Evolutionary conservation across 208 protist genomes (phyloP), one percentile per base, ranked within the genome.

Genomic region (Acanthamoeba lenticulata): DNA sequence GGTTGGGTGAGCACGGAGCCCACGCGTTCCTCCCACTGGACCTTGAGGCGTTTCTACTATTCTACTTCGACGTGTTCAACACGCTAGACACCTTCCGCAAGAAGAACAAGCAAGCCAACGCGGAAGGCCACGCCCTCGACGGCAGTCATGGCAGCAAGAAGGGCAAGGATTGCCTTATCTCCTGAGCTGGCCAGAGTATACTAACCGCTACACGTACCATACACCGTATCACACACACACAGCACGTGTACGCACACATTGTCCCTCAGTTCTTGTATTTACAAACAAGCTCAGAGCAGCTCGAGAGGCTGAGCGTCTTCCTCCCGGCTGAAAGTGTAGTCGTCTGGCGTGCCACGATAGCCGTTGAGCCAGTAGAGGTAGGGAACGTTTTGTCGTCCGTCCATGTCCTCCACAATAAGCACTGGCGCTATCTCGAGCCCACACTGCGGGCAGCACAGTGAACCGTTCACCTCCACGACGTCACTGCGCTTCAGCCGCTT

Each of bases 131-230:
- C 17, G 21, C 44, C 6, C 38, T 24, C 32, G 69, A 79, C 17
- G 69, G 38, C 3, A 11, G 44, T 1, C 79, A 62, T 15, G 38
- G 79, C 79, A 44, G 79, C 27, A 52, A 89, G 79, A 89, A 89
- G 79, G n/a, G 79, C 79, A 62, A 62, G 45, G 49, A 89, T 27
- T 89, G 79, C 79, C 21, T 89, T 32, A 52, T 89, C 49, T 89
- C 32, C 32, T 89, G 79, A 88, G 21, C 13, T 83, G 13, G n/a
- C n/a, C n/a, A n/a, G n/a, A n/a, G n/a, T n/a, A n/a, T n/a, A n/a
- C n/a, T n/a, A n/a, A n/a, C n/a, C n/a, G n/a, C n/a, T n/a, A n/a
- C n/a, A n/a, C n/a, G n/a, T n/a, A n/a, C n/a, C n/a, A n/a, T n/a
- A n/a, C n/a, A n/a, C n/a, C n/a, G n/a, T n/a, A n/a, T n/a, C n/a